A percentile compares a stretch with the other conserved stretches of the same genome.
Evolutionary conservation across 148 eudicot species (phyloP).

Genomic region (Chenopodium berlandieri): DNA sequence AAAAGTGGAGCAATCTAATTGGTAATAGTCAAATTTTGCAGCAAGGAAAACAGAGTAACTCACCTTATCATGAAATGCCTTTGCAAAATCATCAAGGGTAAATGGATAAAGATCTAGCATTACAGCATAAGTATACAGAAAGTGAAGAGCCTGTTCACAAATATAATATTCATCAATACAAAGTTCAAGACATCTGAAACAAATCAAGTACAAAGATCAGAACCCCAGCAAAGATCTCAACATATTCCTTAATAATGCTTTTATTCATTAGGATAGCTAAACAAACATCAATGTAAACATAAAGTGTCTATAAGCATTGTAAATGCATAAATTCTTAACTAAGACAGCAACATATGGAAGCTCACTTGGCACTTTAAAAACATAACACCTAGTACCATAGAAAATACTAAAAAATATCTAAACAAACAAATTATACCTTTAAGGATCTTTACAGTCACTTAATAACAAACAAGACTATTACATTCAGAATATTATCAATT

Average conservation of each 20-base stretch:
- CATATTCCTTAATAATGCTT: not conserved
- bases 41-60: conserved; percentile 23
- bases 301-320: not conserved
- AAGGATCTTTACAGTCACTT: no score
- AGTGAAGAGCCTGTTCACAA: conserved; percentile 71
- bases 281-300: conserved; percentile 1
- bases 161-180: conserved; percentile 17
- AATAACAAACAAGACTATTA: no score
- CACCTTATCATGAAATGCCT: conserved; percentile 79
- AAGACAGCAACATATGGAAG: not conserved
- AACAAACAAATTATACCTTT: not conserved
- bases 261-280: not conserved
- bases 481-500: no score
- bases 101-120: conserved; percentile 57
- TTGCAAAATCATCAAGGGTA: conserved; percentile 81
- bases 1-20: not conserved
- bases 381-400: not conserved
- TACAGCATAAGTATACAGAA: conserved; percentile 74
- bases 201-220: not conserved
- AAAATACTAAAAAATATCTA: not conserved
- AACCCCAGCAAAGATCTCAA: conserved; percentile 4
- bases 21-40: not conserved
- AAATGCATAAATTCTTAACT: not conserved
- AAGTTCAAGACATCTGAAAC: not conserved
- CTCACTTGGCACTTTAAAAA: no score